Evolutionary conservation across 2,329 filamentous ascomycete genomes (phyloP), one percentile per base, ranked within the genome.

Genomic region (Aquanectria penicillioides): DNA sequence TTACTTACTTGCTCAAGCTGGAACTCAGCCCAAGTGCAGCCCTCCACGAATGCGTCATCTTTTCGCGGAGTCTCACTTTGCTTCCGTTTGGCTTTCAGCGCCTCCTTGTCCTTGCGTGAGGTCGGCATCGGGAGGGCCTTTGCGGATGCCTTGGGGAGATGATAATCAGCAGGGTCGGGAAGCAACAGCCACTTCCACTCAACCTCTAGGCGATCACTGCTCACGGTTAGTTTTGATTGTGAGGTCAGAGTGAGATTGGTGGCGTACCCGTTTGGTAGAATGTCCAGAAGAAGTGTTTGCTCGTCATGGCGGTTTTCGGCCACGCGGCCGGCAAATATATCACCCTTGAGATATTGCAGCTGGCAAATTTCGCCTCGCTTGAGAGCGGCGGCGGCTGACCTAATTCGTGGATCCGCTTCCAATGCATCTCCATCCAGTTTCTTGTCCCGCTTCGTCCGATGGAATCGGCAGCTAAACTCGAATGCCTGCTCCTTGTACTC

Each of bases 391-490:
- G 92, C 93, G 37, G 88, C 89, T 56, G 87, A 83, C 48, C 84
- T 83, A 54, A 95, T 85, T 61, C 88, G 86, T 54, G 86, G 80
- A 72, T 91, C 89, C 49, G 85, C 83, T 69, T 95, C 93, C 61
- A 95, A 79, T 2, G 82, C 79, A 52, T 91, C 86, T 29, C 86
- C 84, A 51, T 92, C 86, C 47, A 89, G 76, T 64, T 90, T 91
- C 77, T 90, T 92, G 62, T 93, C 89, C 69, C 95, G 89, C 79
- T 95, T 97, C 12, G 91, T 88, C 46, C 95, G 87, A 75, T 99
- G 95, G 77, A 97, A 97, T 59, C 94, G 92, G 78, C 95, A 99
- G 68, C 91, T 93, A 74, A 98, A 94, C 71, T 97, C 93, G 69
- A 96, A 94, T 1, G 91, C 93, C 69, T 93, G 91, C 68, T 97